Evolutionary conservation across 805 yeast genomes (phyloP).

Genomic region (Metschnikowia sp.): DNA sequence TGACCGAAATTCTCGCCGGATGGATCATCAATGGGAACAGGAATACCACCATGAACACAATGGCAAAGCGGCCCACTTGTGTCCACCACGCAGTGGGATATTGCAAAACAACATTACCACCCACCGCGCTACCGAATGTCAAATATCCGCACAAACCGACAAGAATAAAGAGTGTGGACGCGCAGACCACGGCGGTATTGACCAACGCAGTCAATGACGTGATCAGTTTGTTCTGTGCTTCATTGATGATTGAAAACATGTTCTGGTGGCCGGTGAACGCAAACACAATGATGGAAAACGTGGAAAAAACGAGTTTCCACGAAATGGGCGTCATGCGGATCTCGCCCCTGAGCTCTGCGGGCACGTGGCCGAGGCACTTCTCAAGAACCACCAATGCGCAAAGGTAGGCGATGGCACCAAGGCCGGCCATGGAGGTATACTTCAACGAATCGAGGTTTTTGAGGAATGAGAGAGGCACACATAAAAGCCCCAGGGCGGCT

Average conservation of each 20-base stretch:
- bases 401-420: constrained; percentile 76
- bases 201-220: constrained; percentile 46
- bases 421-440: constrained; percentile 80
- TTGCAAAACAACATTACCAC: constrained; percentile 76
- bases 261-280: constrained; percentile 97
- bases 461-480: constrained; percentile 68
- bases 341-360: constrained; percentile 27
- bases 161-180: constrained; percentile 58
- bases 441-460: constrained; percentile 77
- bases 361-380: constrained; percentile 55
- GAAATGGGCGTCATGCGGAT: constrained; percentile 36
- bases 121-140: constrained; percentile 63
- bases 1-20: constrained; percentile 81
- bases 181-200: constrained; percentile 51
- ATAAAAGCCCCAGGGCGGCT: constrained; percentile 39
- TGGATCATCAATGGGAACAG: constrained; percentile 91
- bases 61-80: constrained; percentile 75
- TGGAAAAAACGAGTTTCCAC: constrained; percentile 49
- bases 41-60: constrained; percentile 73
- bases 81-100: constrained; percentile 61
- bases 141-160: constrained; percentile 83
- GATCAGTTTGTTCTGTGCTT: constrained; percentile 57
- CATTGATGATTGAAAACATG: constrained; percentile 86
- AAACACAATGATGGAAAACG: constrained; percentile 89
- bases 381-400: constrained; percentile 72